Base-by-base conservation (phyloP, 2,329 filamentous ascomycete genomes). In the Akanthomyces uredinophilus region DNA sequence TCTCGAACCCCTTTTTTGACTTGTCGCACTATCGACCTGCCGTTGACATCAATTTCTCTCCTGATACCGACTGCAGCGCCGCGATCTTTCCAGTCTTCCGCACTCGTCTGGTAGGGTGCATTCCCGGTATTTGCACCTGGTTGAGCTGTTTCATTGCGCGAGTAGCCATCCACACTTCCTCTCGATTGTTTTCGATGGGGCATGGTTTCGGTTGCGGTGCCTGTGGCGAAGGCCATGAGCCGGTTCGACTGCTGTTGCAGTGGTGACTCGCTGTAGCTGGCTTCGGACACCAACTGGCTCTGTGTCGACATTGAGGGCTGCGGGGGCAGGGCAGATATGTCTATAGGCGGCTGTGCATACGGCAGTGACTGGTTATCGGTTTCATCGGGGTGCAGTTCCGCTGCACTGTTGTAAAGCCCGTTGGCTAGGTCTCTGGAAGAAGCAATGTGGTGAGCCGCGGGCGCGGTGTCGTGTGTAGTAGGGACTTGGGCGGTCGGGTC, bases 1-100 rank as follows among this genome's bases (percentile, higher is more conserved):
- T 99, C 95, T 67, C 95, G 91, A 50, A 99, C 95, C 2, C 95
- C 95, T 73, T 99, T 99, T 75, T 98, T 98, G 60, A 98, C 88
- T 63, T 91, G 88, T 65, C 91, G 87, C 65, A 92, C 83, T 10
- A 96, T 83, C 3, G 91, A 87, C 67, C 91, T 90, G 22, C 95
- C 95, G 67, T 88, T 91, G 35, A 90, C 85, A 74, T 98, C 95
- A 29, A 92, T 83, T 71, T 97, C 93, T 72, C 91, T 88, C 63
- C 90, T 85, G 58, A 93, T 83, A 20, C 88, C 87, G 32, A 96
- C 87, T 1, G 94, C 92, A n/a, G 95, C 94, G 49, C 95, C 95
- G 64, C 89, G 87, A 47, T 99, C 94, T 75, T 96, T 91, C 95
- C 95, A 98, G 66, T 98, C 94, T 69, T 97, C 94, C 29, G 69